A percentile compares a stretch with the other conserved stretches of the same genome.
Evolutionary conservation across 108 stramenopile species (phyloP).

Genomic region (Skeletonema grethae): DNA sequence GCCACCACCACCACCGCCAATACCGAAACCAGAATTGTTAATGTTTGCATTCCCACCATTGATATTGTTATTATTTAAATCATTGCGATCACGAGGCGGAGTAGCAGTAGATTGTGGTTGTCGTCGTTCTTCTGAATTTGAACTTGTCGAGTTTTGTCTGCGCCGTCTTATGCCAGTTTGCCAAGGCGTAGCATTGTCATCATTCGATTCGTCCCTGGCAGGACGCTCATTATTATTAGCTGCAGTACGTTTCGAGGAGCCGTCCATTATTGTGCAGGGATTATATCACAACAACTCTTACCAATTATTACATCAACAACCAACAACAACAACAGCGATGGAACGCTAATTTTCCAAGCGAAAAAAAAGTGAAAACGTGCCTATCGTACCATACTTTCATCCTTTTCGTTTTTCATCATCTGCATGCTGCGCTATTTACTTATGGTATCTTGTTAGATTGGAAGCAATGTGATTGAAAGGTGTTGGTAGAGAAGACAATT

Average conservation of each 20-base stretch:
- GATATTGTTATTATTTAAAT: not conserved
- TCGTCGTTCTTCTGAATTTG: not conserved
- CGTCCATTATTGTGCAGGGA: not conserved
- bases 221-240: not conserved
- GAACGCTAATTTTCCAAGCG: too few species aligned
- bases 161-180: not conserved
- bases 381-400: too few species aligned
- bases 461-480: too few species aligned
- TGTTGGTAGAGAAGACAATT: too few species aligned
- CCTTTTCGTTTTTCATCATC: too few species aligned
- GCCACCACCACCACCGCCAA: not conserved
- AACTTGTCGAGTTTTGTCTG: not conserved
- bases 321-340: too few species aligned
- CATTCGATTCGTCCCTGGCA: not conserved
- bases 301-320: too few species aligned
- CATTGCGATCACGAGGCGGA: not conserved
- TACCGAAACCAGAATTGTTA: not conserved
- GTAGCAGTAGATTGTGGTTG: not conserved
- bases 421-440: too few species aligned
- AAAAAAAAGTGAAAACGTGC: too few species aligned
- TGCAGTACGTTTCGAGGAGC: not conserved
- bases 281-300: too few species aligned
- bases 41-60: constrained; percentile 7
- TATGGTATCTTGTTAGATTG: too few species aligned
- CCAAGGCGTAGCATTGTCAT: not conserved